These are phyloP conservation scores for Wolfiporia cocos DNA, from an alignment of 1,284 basidiomycete species.

Conservation along the genomic window DNA sequence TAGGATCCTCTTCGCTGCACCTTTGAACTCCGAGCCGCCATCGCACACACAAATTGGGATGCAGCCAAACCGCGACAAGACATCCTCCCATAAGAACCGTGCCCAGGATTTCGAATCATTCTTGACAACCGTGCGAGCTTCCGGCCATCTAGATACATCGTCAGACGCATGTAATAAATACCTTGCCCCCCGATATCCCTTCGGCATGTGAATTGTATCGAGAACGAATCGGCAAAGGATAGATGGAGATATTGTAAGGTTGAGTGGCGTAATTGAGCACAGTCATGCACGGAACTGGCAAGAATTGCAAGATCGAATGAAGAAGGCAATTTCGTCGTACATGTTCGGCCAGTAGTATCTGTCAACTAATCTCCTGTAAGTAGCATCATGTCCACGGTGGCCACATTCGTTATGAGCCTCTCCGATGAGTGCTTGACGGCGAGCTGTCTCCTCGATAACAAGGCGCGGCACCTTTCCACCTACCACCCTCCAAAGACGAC, in stretches of 20 bases:
- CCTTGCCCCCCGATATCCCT: conserved; percentile 12
- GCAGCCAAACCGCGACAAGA: conserved; percentile 24
- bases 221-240: conserved; percentile 12
- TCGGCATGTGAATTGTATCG: conserved; percentile 26
- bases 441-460: conserved; percentile 4
- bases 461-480: conserved; percentile 1
- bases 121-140: conserved; percentile 16
- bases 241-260: not conserved
- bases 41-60: conserved; percentile 22
- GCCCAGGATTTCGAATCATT: conserved; percentile 16
- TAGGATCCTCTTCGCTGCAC: conserved; percentile 17
- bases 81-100: conserved; percentile 25
- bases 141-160: conserved; percentile 20
- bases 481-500: conserved; percentile 2
- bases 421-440: conserved; percentile 12
- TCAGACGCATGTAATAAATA: conserved; percentile 25
- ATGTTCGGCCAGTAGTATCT: conserved; percentile 27
- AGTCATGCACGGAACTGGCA: conserved; percentile 20
- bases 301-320: conserved; percentile 26
- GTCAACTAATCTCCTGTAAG: conserved; percentile 19
- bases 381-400: conserved; percentile 24
- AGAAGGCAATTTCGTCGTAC: conserved; percentile 24
- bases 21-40: conserved; percentile 25
- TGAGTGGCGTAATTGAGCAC: not conserved
- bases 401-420: conserved; percentile 21